Base-by-base conservation (phyloP, 139 green algal species). In the Prasinococcaceae sp. region DNA sequence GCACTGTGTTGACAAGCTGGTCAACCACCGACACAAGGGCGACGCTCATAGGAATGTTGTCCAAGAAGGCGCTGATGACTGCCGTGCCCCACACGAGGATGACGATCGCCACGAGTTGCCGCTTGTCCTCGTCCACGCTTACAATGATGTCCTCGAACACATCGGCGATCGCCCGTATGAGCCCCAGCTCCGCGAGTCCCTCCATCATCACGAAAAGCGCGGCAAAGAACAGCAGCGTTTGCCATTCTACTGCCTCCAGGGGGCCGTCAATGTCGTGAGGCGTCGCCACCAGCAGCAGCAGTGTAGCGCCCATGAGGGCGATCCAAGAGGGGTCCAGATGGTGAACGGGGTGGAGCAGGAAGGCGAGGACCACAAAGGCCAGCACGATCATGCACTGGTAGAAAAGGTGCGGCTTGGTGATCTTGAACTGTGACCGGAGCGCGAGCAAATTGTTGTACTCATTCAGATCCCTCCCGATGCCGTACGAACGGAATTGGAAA, bases 301-400 rank as follows among this genome's bases (percentile, higher is more conserved):
- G 39, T 9, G 65, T 41, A 1, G 72, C 72, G 24, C 67, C 67
- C 23, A 79, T 58, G n/a, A 76, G 30, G 10, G 72, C 64, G 39
- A 66, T 56, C 62, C 68, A 79, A 2, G 72, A 60, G 4, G 67
- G 72, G 35, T 76, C 63, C 2, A 79, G 33, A 53, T 75, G 66
- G 29, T 72, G 52, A 22, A 79, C 23, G 0, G 72, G 67, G 48
- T 79, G 72, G n/a, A 79, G 69, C 52, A 79, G 58, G 48, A 79
- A 79, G 36, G 61, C 53, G 19, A 79, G 27, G 3, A 79, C 24
- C 22, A 79, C 72, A 14, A 60, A 57, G 10, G 30, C 24, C 6
- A 64, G 60, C 25, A 79, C 57, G 30, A 74, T 74, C 25, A 43
- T 48, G 58, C 50, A 47, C 50, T 70, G 59, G 16, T 51, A 50